A percentile compares a stretch with the other conserved stretches of the same genome.
Conservation (phyloP, 2,329 filamentous ascomycete genomes). For the Penicillium sp. region DNA sequence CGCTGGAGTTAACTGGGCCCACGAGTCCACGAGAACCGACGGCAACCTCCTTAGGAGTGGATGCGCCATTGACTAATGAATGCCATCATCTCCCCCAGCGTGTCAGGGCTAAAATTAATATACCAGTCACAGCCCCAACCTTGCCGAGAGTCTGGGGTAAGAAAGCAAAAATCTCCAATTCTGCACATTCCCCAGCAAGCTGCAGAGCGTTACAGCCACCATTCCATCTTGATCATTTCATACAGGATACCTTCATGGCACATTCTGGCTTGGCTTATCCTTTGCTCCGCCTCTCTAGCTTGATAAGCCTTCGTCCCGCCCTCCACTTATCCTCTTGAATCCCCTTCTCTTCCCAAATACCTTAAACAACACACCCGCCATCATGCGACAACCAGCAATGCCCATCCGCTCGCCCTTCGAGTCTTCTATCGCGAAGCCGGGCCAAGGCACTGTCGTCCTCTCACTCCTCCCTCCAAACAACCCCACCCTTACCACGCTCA, state of each 20-base stretch:
- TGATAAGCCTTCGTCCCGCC: conserved; percentile 10
- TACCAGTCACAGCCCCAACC: conserved; percentile 8
- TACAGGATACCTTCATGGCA: not conserved
- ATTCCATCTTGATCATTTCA: conserved; percentile 10
- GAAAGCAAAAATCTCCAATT: conserved; percentile 14
- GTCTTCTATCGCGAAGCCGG: conserved; percentile 70
- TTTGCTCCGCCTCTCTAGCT: not conserved
- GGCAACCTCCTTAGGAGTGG: conserved; percentile 4
- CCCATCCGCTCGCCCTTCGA: conserved; percentile 70
- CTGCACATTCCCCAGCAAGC: conserved; percentile 14
- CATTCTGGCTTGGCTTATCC: conserved; percentile 16
- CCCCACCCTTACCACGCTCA: conserved; percentile 71
- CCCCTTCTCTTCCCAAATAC: conserved; percentile 1
- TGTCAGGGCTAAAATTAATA: conserved; percentile 23
- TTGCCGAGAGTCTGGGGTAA: conserved; percentile 21
- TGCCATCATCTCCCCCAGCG: conserved; percentile 20
- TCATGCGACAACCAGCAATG: conserved; percentile 29
- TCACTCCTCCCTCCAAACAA: conserved; percentile 69
- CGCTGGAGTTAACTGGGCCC: not conserved
- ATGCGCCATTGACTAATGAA: conserved; percentile 17
- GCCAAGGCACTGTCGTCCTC: conserved; percentile 75
- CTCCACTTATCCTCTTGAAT: not conserved
- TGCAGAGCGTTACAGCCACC: conserved; percentile 11
- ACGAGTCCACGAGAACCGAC: conserved; percentile 1
- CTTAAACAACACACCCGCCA: conserved; percentile 5